Evolutionary conservation across 805 yeast species (phyloP).

Genomic region (Candida sonorensis): DNA sequence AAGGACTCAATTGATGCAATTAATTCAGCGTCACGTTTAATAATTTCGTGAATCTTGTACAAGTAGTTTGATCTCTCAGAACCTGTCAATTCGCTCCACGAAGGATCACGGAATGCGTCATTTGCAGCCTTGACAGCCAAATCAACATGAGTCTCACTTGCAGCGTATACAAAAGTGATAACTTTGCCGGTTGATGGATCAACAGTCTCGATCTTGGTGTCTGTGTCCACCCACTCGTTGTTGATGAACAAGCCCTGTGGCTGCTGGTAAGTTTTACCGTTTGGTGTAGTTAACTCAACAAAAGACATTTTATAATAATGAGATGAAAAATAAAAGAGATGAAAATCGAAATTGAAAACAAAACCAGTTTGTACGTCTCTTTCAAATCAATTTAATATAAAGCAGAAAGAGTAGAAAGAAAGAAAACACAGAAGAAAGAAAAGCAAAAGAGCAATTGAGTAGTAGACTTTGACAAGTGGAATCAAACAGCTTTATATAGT

Average conservation of each 20-base stretch:
- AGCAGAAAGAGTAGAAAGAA: too few relatives aligned
- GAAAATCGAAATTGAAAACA: too few relatives aligned
- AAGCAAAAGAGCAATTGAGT: too few relatives aligned
- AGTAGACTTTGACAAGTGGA: too few relatives aligned
- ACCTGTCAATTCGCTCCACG: conserved; percentile 45
- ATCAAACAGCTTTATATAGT: too few relatives aligned
- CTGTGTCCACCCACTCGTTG: conserved; percentile 39
- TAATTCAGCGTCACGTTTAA: conserved; percentile 42
- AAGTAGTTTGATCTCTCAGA: conserved; percentile 45
- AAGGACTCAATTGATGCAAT: conserved; percentile 49
- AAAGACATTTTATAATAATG: conserved; percentile 12
- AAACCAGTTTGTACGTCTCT: too few relatives aligned
- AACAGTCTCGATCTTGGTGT: conserved; percentile 17
- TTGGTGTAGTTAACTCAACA: conserved; percentile 24
- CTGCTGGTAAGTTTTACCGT: conserved; percentile 24
- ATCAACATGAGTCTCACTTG: conserved; percentile 54
- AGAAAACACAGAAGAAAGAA: too few relatives aligned
- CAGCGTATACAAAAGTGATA: conserved; percentile 52
- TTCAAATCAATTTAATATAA: too few relatives aligned
- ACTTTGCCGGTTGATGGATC: conserved; percentile 48
- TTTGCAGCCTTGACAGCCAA: conserved; percentile 62
- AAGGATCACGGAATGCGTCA: conserved; percentile 42
- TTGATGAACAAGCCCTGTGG: conserved; percentile 54
- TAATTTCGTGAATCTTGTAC: conserved; percentile 43
- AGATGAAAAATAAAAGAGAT: too few relatives aligned